A percentile compares a stretch with the other conserved stretches of the same genome.
Conservation (phyloP, 2,329 filamentous ascomycete genomes). For the Hymenoscyphus occultus region DNA sequence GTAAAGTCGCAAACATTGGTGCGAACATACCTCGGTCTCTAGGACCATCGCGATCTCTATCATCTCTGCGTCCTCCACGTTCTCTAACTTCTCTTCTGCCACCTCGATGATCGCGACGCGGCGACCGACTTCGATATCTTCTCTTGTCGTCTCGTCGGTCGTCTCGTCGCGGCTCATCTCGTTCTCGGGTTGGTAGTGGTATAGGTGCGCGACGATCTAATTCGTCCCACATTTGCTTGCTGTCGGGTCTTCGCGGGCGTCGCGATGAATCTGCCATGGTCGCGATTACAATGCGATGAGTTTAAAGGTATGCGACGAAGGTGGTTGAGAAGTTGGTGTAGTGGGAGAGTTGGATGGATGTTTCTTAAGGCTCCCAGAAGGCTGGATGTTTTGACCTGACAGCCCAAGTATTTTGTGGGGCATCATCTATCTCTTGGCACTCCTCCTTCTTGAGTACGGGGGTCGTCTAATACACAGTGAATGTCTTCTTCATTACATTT, state of each 20-base stretch:
- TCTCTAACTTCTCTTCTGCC: conserved; percentile 17
- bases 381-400: background rate
- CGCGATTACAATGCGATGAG: background rate
- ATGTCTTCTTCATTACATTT: background rate
- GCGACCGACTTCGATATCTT: conserved; percentile 37
- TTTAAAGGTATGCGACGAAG: background rate
- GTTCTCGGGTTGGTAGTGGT: conserved; percentile 33
- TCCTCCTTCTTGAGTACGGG: background rate
- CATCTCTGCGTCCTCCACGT: conserved; percentile 17
- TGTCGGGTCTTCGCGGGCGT: conserved; percentile 51
- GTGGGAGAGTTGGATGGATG: background rate
- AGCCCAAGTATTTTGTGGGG: background rate
- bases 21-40: conserved; percentile 23
- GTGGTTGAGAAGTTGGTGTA: background rate
- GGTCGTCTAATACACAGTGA: background rate
- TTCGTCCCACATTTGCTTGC: conserved; percentile 61
- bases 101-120: conserved; percentile 30
- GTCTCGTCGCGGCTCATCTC: conserved; percentile 35
- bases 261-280: conserved; percentile 53
- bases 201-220: conserved; percentile 37
- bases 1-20: background rate
- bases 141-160: conserved; percentile 38
- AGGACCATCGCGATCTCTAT: conserved; percentile 5
- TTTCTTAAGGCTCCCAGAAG: background rate
- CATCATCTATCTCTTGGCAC: background rate